Conservation (phyloP, 495 filamentous ascomycete species). For the Physcia stellaris region DNA sequence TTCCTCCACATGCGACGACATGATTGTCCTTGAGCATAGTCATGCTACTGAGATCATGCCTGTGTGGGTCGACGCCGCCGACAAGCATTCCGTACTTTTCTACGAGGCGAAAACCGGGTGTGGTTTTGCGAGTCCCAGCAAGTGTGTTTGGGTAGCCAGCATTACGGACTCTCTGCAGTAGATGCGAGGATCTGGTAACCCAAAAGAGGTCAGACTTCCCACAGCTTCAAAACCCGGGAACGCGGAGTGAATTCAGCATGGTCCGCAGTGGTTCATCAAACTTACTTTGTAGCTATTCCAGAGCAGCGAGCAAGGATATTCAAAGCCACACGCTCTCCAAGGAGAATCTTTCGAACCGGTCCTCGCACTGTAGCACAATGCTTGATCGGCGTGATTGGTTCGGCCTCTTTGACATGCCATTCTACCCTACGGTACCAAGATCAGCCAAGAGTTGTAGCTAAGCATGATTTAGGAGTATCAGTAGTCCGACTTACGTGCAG, state of each 20-base stretch:
- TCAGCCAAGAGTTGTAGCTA: slow-evolving; percentile 1
- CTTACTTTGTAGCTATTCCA: slow-evolving; percentile 71
- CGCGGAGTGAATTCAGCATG: background rate
- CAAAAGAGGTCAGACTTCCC: background rate
- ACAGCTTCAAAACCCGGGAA: background rate
- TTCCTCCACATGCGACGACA: slow-evolving; percentile 65
- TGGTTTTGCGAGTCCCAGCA: slow-evolving; percentile 94
- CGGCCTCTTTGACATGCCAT: slow-evolving; percentile 76
- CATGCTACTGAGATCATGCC: slow-evolving; percentile 87
- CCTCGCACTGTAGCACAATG: slow-evolving; percentile 73
- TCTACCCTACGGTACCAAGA: too few relatives aligned
- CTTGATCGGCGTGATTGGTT: slow-evolving; percentile 39
- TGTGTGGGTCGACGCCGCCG: slow-evolving; percentile 80
- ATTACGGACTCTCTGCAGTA: slow-evolving; percentile 38
- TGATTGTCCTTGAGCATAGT: slow-evolving; percentile 99
- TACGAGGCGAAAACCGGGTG: slow-evolving; percentile 85
- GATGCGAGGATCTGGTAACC: slow-evolving; percentile 22
- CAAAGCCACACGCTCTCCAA: slow-evolving; percentile 85
- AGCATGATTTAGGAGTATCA: slow-evolving; percentile 1
- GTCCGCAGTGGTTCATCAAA: too few relatives aligned
- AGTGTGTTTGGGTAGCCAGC: slow-evolving; percentile 69
- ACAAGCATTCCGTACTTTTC: slow-evolving; percentile 98
- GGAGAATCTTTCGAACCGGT: slow-evolving; percentile 70
- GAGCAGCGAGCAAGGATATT: slow-evolving; percentile 88
- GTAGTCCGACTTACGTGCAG: slow-evolving; percentile 44